A percentile compares a stretch with the other conserved stretches of the same genome.
phyloP scores from a whole-genome alignment of 345 rosid genomes.

The Toxicodendron radicans region DNA sequence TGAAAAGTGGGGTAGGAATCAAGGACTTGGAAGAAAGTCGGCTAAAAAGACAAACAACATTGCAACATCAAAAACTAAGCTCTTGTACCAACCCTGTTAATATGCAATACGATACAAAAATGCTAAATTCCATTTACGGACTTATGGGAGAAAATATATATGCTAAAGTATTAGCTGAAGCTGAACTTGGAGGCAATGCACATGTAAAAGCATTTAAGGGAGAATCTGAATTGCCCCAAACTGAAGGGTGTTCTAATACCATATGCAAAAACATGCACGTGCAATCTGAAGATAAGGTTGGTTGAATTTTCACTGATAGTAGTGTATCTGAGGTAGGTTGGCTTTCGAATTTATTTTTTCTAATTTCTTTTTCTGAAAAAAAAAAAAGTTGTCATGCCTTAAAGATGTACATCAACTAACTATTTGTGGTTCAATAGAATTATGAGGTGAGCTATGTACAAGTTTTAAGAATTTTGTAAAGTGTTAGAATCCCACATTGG shows the following conservation, averaged over 20 bases:
- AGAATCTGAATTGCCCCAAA: constrained; percentile 18
- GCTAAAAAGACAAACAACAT: constrained; percentile 26
- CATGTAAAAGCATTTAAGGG: constrained; percentile 10
- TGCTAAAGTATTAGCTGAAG: constrained; percentile 20
- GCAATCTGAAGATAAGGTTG: constrained; percentile 35
- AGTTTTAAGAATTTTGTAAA: neutral
- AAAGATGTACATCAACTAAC: too few relatives aligned
- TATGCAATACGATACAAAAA: constrained; percentile 18
- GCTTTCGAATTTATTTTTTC: neutral
- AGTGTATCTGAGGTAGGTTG: neutral
- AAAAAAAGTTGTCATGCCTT: too few relatives aligned
- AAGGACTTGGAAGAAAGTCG: constrained; percentile 24
- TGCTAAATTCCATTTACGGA: constrained; percentile 24
- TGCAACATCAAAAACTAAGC: constrained; percentile 31
- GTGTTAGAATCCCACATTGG: too few relatives aligned
- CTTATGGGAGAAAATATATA: constrained; percentile 14
- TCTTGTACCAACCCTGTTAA: constrained; percentile 20
- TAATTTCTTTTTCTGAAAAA: too few relatives aligned
- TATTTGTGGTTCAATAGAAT: too few relatives aligned
- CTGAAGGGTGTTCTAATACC: constrained; percentile 9
- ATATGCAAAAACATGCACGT: constrained; percentile 6
- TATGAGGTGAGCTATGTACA: too few relatives aligned
- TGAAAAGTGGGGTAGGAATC: constrained; percentile 27
- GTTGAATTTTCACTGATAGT: constrained; percentile 16
- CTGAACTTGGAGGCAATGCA: constrained; percentile 11